A percentile compares a stretch with the other conserved stretches of the same genome.
Evolutionary conservation across 1,284 basidiomycete species (phyloP).

Genomic region (Puccinia triticina): DNA sequence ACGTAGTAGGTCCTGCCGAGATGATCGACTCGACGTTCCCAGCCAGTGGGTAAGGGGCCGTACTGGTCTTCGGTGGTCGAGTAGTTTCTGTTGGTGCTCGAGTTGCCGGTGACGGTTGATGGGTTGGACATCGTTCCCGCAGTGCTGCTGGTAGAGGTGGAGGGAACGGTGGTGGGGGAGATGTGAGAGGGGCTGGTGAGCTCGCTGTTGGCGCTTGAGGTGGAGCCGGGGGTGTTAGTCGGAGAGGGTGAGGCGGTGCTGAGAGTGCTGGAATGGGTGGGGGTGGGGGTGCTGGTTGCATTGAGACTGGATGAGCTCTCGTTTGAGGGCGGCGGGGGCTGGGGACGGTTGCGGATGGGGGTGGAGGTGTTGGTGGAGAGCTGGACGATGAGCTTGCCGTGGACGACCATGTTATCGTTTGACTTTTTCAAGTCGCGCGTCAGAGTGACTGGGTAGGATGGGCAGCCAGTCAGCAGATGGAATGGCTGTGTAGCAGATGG

Average conservation of each 20-base stretch:
- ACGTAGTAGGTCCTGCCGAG: conserved; percentile 81
- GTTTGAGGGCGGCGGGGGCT: conserved; percentile 54
- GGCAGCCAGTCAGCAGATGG: background rate
- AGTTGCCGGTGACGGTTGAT: conserved; percentile 61
- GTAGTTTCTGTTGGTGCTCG: conserved; percentile 72
- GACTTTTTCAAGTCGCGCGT: conserved; percentile 81
- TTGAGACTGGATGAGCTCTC: conserved; percentile 61
- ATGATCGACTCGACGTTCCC: conserved; percentile 89
- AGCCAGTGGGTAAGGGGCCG: conserved; percentile 79
- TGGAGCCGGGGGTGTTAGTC: conserved; percentile 57
- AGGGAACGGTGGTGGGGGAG: conserved; percentile 16
- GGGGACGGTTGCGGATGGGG: conserved; percentile 75
- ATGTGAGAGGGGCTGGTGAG: conserved; percentile 51
- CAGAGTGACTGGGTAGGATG: conserved; percentile 68
- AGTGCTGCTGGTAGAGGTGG: conserved; percentile 58
- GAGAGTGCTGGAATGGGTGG: conserved; percentile 63
- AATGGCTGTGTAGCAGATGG: background rate
- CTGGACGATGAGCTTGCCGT: conserved; percentile 80
- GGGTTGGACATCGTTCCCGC: conserved; percentile 61
- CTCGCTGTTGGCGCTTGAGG: conserved; percentile 53
- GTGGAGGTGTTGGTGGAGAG: conserved; percentile 77
- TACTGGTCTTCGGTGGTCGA: conserved; percentile 77
- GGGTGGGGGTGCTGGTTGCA: conserved; percentile 54
- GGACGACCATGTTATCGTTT: conserved; percentile 81
- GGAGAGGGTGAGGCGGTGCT: conserved; percentile 55